These are phyloP conservation scores for Elsinoe fawcettii DNA, from an alignment of 2,329 filamentous ascomycete genomes.

Conservation along the genomic window DNA sequence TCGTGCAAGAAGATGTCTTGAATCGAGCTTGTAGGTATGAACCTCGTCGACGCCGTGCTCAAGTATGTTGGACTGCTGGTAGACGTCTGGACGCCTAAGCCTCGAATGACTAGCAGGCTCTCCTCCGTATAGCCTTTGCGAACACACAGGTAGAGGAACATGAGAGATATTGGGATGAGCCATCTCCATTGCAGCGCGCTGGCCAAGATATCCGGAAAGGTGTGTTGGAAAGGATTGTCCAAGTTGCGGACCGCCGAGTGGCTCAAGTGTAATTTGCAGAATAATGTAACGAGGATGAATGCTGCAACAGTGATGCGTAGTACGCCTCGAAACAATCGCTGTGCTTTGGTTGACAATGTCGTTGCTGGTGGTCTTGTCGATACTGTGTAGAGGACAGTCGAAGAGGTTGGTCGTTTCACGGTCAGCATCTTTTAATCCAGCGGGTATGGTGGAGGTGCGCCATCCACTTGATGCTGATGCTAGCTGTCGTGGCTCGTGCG, in stretches of 20 bases:
- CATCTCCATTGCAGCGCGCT: conserved; percentile 31
- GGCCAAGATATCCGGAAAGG: conserved; percentile 14
- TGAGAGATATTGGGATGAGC: conserved; percentile 31
- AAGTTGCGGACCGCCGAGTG: conserved; percentile 1
- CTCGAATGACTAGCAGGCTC: conserved; percentile 78
- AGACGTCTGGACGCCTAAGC: conserved; percentile 83
- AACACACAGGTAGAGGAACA: conserved; percentile 21
- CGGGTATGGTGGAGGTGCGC: not conserved
- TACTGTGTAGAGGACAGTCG: conserved; percentile 86
- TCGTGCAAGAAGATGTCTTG: conserved; percentile 93
- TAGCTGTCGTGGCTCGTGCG: not conserved
- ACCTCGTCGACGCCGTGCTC: conserved; percentile 54
- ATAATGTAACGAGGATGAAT: conserved; percentile 29
- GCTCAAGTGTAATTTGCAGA: conserved; percentile 21
- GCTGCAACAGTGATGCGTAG: conserved; percentile 39
- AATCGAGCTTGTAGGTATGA: conserved; percentile 86
- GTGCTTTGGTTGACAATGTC: conserved; percentile 39
- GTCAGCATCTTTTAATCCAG: conserved; percentile 24
- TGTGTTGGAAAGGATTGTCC: conserved; percentile 11
- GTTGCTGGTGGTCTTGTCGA: conserved; percentile 60
- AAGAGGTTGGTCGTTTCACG: conserved; percentile 51
- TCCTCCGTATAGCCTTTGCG: conserved; percentile 51
- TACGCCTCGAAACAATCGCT: conserved; percentile 38
- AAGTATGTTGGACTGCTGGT: conserved; percentile 63
- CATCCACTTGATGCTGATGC: not conserved